Evolutionary conservation across 352 stramenopile species (phyloP), one percentile per base, ranked within the genome.

Genomic region (Pythium phragmitis): DNA sequence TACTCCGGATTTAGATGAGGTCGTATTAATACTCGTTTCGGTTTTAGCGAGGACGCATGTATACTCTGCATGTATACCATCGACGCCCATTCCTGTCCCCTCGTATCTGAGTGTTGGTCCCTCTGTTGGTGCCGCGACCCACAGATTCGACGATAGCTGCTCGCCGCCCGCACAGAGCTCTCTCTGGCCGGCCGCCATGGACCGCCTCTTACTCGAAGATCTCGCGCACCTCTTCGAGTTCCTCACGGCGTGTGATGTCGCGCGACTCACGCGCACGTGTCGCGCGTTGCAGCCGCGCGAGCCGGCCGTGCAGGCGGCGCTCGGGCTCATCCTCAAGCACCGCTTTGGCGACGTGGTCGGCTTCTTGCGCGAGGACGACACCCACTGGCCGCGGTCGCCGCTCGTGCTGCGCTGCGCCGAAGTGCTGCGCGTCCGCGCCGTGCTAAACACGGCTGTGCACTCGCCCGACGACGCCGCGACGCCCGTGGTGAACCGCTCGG

Each of bases 201-300:
- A 94, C 54, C 72, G 72, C 54, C 72, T 94, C 2, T 73, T 80
- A 13, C 71, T 83, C 13, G 61, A 69, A 34, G 70, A 83, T 23
- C 57, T 94, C 34, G 72, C 82, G 52, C 72, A 84, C 14, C 58
- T 94, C 51, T 85, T 92, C 42, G 74, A 77, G 63, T 70, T 91
- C 33, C 73, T 94, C 45, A 75, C 81, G 19, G 76, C 82, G 0
- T 61, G 54, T 14, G 85, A 94, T 62, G 63, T 91, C 11, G 68
- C 79, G 19, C 77, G 76, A 17, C 58, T 92, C 19, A 63, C 71
- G 2, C 57, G 53, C 21, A 87, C 75, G 0, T 91, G 82, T 47
- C 65, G 73, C 13, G 57, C 74, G 8, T 59, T 92, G 26, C 63
- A 72, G 57, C 63, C 75, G 5, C 59, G 53, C 30, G 68, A 80